These are phyloP conservation scores for Debaryomycetaceae sp. DNA, from an alignment of 1,139 yeast species.

Conservation along the genomic window DNA sequence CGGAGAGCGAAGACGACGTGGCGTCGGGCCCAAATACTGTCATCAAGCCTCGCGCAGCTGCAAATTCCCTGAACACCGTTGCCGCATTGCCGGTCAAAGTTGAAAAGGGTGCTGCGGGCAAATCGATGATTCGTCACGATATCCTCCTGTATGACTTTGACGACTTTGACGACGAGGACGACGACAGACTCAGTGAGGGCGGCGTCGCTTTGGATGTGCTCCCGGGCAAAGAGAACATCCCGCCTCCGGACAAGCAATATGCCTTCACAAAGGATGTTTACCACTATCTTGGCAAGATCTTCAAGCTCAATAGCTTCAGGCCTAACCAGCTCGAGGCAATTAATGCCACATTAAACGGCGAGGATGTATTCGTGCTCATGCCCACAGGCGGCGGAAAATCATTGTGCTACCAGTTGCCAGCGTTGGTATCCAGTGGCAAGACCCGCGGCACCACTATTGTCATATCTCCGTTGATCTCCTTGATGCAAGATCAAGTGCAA, in stretches of 20 bases:
- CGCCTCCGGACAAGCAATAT: conserved; percentile 27
- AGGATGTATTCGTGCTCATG: conserved; percentile 92
- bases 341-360: conserved; percentile 72
- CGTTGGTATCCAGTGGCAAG: conserved; percentile 68
- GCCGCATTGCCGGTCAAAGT: too few species aligned
- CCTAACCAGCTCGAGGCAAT: conserved; percentile 86
- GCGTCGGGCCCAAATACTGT: too few species aligned
- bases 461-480: conserved; percentile 87
- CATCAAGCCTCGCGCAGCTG: too few species aligned
- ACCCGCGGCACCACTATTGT: conserved; percentile 87
- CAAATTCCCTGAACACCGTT: too few species aligned
- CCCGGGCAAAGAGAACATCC: conserved; percentile 1
- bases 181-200: conserved; percentile 1
- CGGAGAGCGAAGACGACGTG: conserved; percentile 27
- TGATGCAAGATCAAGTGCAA: conserved; percentile 96
- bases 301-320: conserved; percentile 66
- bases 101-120: too few species aligned
- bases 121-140: conserved; percentile 8
- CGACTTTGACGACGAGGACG: conserved; percentile 19
- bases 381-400: conserved; percentile 99
- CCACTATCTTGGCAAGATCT: conserved; percentile 50
- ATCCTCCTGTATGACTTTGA: conserved; percentile 21
- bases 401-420: conserved; percentile 92
- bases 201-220: conserved; percentile 1
- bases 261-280: conserved; percentile 53